These are phyloP conservation scores for Liriodendron chinense DNA, from an alignment of 164 flowering plant genomes.

Conservation along the genomic window DNA sequence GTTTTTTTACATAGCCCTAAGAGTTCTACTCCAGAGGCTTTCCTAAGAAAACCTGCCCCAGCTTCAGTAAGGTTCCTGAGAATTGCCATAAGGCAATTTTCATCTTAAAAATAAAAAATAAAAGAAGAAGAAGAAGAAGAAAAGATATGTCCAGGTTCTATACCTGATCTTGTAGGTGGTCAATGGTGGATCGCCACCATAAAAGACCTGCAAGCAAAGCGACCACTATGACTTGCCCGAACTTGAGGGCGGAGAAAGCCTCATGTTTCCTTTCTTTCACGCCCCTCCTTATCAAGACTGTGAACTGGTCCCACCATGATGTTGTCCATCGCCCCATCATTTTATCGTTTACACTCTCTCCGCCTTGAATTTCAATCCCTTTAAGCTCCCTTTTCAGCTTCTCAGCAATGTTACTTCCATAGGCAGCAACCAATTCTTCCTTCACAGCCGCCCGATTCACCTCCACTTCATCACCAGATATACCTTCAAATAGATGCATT, in stretches of 20 bases:
- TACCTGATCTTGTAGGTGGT: conserved; percentile 26
- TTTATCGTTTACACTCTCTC: not conserved
- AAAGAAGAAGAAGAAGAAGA: too few species aligned
- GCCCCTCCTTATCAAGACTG: conserved; percentile 13
- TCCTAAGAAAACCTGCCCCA: not conserved
- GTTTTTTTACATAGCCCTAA: not conserved
- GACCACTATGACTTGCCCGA: conserved; percentile 15
- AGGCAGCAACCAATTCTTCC: conserved; percentile 8
- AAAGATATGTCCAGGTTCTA: not conserved
- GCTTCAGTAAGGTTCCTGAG: too few species aligned
- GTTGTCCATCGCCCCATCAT: conserved; percentile 38
- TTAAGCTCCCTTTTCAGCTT: not conserved
- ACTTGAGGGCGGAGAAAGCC: conserved; percentile 13
- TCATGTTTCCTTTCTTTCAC: conserved; percentile 19
- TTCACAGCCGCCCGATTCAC: conserved; percentile 2
- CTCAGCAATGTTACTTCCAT: not conserved
- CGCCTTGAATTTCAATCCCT: not conserved
- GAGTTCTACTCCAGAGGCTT: not conserved
- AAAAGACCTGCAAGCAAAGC: conserved; percentile 10
- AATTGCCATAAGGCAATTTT: too few species aligned
- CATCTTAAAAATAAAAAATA: too few species aligned
- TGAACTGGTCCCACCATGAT: conserved; percentile 21
- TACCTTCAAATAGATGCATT: conserved; percentile 3
- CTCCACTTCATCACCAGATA: conserved; percentile 1
- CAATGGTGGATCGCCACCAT: conserved; percentile 16